Evolutionary conservation across 208 protist species (phyloP), one percentile per base, ranked within the genome.

Genomic region (Leishmania tropica): DNA sequence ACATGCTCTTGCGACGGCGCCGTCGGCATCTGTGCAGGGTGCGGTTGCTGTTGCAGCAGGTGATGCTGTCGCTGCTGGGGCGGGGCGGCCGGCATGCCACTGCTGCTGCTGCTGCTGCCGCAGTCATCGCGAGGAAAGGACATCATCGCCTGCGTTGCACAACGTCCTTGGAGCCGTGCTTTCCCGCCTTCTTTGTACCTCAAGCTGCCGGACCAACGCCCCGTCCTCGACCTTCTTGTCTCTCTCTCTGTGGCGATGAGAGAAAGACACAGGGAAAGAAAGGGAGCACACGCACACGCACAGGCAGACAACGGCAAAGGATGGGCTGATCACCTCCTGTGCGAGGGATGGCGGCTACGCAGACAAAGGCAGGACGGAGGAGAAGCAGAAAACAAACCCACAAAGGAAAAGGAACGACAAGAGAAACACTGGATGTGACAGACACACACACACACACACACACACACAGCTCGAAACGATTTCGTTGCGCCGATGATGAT

Each of bases 61-160:
- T 45, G 42, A 10, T 45, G 42, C 42, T 40, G n/a, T 19, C 24
- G 37, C 67, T 75, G 71, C 47, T 11, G 42, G 7, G 40, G 67
- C 15, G 37, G 67, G 40, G 24, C 19, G 21, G 21, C 13, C 13
- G 35, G 13, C 40, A 72, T 31, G 47, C 21, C 56, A 45, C n/a
- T 51, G 70, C 21, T 51, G 47, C 47, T 28, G 47, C 47, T 8
- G 42, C 42, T 11, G 45, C 45, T 2, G 45, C 45, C 45, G 45
- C 45, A 48, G 45, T 56, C 71, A 40, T 75, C 45, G 19, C 47
- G n/a, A 24, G 24, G 71, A 37, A 75, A 56, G 71, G 71, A 56
- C 71, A 42, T 75, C 71, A 51, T 53, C 6, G n/a, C n/a, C 42
- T 75, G 47, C n/a, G 47, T 35, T 75, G 47, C n/a, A 53, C 71